Base-by-base conservation (phyloP, 495 filamentous ascomycete genomes). In the Penicillium paradoxum region DNA sequence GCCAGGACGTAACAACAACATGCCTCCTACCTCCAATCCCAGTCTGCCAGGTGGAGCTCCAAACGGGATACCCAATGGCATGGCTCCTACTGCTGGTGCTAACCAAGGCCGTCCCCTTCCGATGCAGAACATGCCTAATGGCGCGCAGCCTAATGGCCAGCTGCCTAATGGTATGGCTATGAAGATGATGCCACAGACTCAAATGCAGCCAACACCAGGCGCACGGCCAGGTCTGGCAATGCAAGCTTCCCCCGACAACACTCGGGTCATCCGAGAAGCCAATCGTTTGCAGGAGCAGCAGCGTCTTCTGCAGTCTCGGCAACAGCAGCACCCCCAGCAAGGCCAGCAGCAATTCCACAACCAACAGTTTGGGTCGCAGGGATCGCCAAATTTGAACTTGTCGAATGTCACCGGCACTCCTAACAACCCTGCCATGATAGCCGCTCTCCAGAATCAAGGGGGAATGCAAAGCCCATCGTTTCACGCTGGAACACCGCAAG, bases 111-210 rank as follows among this genome's bases (percentile, higher is more conserved):
- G 73, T 10, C 51, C 71, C 37, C 72, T 69, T 25, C 55, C 64
- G 4, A 67, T 76, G 58, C 75, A 73, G 53, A 70, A 67, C 21
- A 63, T 75, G 58, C 59, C 70, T 33, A 63, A 58, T 50, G 69
- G 69, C 22, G 51, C 48, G 32, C 63, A 69, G 49, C 55, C 68
- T 9, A 78, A 72, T 54, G 71, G 76, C 49, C 64, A 80, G 71
- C 56, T 86, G 71, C 57, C 80, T 52, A 70, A 78, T 49, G 56
- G 71, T 8, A 79, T 87, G 66, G 77, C 77, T 22, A 81, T 86
- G 74, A 84, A 86, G 58, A 81, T 83, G 59, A 76, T 91, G 54
- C 83, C 86, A 40, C 88, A 85, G 57, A 74, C 84, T 37, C 83
- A 84, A 29, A 89, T 95, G 75, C 84, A 86, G 42, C 71, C 77